Evolutionary conservation across 371 early-diverging fungal genomes (phyloP), one percentile per base, ranked within the genome.

Genomic region (Mucor ambiguus): DNA sequence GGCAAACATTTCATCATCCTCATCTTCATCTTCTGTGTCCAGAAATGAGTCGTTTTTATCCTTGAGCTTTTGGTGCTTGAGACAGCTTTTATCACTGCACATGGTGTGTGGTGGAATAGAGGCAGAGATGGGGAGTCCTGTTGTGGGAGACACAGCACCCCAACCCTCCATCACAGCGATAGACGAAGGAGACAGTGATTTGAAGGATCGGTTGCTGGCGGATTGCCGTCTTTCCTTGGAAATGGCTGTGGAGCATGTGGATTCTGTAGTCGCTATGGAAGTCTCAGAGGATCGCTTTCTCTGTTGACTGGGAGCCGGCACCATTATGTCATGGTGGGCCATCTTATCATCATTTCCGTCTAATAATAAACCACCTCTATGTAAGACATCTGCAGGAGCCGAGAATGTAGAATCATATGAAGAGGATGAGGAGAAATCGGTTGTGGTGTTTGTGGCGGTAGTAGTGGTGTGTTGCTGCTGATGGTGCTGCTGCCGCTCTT

Each of bases 91-190:
- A 43, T 72, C 58, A 12, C 61, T 64, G 38, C 72, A 72, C 61
- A 72, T 61, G 22, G 44, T 59, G 43, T 67, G 69, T 3, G 73
- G 71, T 28, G 74, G 78, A 33, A 67, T 69, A 6, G 74, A 70
- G 16, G 73, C 52, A 16, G 76, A 70, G 30, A 78, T 75, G 4
- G 72, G 71, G 14, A 76, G 38, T 4, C 74, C 76, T 0, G 76
- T 78, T 0, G 78, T 75, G 1, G 79, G 80, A 3, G 75, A 74
- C 14, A 72, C 67, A 33, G 72, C 71, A 11, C 61, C 74, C 78
- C 78, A 77, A 0, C 72, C 73, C 46, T 80, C 74, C 12, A 76
- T 48, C 0, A 76, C 67, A 33, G 80, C 76, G 14, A 66, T 61
- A 1, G 78, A 76, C 0, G 76, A 74, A 33, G 78, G 78, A 12